Evolutionary conservation across 1,284 basidiomycete genomes (phyloP).

Genomic region (Inonotus obliquus): DNA sequence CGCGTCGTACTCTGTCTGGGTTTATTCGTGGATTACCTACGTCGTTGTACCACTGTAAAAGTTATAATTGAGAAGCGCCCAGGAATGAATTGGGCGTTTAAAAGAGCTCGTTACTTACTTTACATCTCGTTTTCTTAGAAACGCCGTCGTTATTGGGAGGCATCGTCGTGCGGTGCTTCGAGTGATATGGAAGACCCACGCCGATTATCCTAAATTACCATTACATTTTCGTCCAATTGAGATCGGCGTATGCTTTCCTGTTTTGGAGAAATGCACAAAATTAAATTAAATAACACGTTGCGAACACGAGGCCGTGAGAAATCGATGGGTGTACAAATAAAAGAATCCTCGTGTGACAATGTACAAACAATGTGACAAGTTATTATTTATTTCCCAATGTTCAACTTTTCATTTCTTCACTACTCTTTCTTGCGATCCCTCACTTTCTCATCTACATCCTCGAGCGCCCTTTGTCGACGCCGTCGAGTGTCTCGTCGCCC

Average conservation of each 20-base stretch:
- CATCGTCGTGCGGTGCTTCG: too few relatives aligned
- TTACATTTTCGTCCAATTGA: too few relatives aligned
- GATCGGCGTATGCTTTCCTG: neutral
- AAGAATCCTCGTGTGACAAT: conserved; percentile 1
- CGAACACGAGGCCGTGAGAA: neutral
- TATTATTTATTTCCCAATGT: conserved; percentile 12
- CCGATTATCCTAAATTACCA: too few relatives aligned
- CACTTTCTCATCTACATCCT: neutral
- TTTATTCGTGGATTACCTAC: conserved; percentile 13
- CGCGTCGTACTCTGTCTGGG: neutral
- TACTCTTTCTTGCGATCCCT: conserved; percentile 5
- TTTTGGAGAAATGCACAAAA: too few relatives aligned
- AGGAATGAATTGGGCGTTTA: neutral
- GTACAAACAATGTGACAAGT: conserved; percentile 13
- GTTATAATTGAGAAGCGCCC: neutral
- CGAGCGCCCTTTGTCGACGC: neutral
- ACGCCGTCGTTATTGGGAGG: too few relatives aligned
- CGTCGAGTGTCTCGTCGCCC: conserved; percentile 5
- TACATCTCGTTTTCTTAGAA: neutral
- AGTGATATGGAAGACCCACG: too few relatives aligned
- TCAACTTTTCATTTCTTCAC: conserved; percentile 3
- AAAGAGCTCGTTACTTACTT: neutral
- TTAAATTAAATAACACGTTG: neutral
- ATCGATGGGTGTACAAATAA: conserved; percentile 11
- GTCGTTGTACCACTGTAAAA: conserved; percentile 16